phyloP scores from a whole-genome alignment of 1,139 yeast species.

The Pichia sp. region DNA sequence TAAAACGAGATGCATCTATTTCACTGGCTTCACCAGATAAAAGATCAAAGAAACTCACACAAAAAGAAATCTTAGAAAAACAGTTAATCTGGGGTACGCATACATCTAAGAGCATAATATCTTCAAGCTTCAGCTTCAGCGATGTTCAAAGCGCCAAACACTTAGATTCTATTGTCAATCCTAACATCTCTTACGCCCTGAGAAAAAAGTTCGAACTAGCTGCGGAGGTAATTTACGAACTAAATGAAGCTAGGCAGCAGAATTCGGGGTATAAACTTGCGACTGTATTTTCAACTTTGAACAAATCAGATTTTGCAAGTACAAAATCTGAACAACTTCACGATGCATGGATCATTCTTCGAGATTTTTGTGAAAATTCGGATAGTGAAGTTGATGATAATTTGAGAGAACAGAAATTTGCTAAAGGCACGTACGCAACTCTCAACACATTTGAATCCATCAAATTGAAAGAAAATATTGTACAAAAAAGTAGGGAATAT shows the following conservation, averaged over 20 bases:
- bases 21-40: slow-evolving; percentile 19
- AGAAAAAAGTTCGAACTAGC: slow-evolving; percentile 65
- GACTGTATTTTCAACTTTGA: slow-evolving; percentile 50
- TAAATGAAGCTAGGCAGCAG: slow-evolving; percentile 65
- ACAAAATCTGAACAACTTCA: slow-evolving; percentile 61
- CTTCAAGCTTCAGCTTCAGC: slow-evolving; percentile 30
- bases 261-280: slow-evolving; percentile 48
- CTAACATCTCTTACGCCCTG: slow-evolving; percentile 33
- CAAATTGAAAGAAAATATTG: slow-evolving; percentile 46
- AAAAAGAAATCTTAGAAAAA: slow-evolving; percentile 22
- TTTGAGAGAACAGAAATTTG: slow-evolving; percentile 11
- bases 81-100: slow-evolving; percentile 30
- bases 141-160: slow-evolving; percentile 28
- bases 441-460: slow-evolving; percentile 33
- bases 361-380: slow-evolving; percentile 27
- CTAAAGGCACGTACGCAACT: slow-evolving; percentile 12
- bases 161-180: slow-evolving; percentile 25
- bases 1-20: slow-evolving; percentile 26
- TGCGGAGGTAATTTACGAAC: slow-evolving; percentile 65
- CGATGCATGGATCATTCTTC: slow-evolving; percentile 57
- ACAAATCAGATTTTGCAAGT: slow-evolving; percentile 47
- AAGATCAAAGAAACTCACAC: slow-evolving; percentile 17
- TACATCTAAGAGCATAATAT: slow-evolving; percentile 27
- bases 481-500: slow-evolving; percentile 53
- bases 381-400: slow-evolving; percentile 14